Evolutionary conservation across 768 basidiomycete species (phyloP).

Genomic region (Gloeostereum incarnatum): DNA sequence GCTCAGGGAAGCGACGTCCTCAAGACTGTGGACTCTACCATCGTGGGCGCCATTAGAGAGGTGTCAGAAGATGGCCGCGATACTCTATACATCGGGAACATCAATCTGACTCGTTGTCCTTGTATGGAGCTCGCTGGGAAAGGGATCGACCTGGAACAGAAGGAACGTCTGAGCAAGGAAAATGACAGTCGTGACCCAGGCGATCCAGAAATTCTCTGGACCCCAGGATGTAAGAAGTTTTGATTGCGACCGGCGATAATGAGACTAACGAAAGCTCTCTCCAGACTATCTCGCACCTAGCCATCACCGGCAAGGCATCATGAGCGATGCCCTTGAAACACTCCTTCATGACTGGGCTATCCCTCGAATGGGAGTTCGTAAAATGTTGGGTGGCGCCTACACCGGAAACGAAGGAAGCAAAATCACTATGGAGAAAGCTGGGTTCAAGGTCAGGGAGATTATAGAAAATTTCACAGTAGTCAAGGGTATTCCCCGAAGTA

Average conservation of each 20-base stretch:
- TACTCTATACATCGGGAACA: conserved; percentile 40
- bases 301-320: conserved; percentile 63
- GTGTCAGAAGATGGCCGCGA: conserved; percentile 46
- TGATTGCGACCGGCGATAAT: background rate
- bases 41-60: conserved; percentile 44
- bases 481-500: conserved; percentile 24
- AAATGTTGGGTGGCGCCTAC: no score
- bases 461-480: conserved; percentile 27
- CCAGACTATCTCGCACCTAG: conserved; percentile 54
- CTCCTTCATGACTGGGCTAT: conserved; percentile 52
- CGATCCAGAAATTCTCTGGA: conserved; percentile 51
- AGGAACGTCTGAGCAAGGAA: conserved; percentile 21
- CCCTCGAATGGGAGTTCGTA: conserved; percentile 50
- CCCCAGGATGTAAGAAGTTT: conserved; percentile 41
- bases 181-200: conserved; percentile 34
- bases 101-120: conserved; percentile 22
- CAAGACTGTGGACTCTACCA: conserved; percentile 31
- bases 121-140: conserved; percentile 19
- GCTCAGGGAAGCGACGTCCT: conserved; percentile 13
- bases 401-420: conserved; percentile 50
- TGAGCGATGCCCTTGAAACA: conserved; percentile 53
- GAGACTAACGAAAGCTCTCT: background rate
- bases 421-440: conserved; percentile 60
- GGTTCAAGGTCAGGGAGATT: conserved; percentile 33
- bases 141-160: conserved; percentile 25